Conservation (phyloP, 148 eudicot genomes). For the Mesembryanthemum crystallinum region DNA sequence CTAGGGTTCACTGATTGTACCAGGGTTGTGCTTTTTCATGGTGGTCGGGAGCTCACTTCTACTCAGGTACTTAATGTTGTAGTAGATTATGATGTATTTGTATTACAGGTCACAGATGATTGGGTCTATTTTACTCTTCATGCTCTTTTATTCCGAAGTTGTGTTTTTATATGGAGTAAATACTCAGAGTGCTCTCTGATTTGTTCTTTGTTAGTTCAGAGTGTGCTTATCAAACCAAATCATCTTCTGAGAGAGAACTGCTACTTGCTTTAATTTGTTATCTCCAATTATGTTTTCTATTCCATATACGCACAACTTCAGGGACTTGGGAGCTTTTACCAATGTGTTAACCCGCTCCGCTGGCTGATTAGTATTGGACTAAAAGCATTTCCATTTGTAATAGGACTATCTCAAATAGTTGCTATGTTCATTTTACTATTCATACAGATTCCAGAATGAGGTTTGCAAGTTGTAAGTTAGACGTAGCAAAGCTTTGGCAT, state of each 20-base stretch:
- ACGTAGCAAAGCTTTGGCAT: background rate
- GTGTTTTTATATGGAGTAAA: too few relatives aligned
- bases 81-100: background rate
- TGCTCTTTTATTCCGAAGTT: background rate
- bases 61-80: conserved; percentile 48
- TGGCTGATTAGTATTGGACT: background rate
- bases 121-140: background rate
- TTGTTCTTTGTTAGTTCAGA: too few relatives aligned
- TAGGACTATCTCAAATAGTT: background rate
- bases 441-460: background rate
- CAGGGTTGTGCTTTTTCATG: conserved; percentile 76
- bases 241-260: too few relatives aligned
- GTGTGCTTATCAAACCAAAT: too few relatives aligned
- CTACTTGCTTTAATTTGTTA: too few relatives aligned
- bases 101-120: background rate
- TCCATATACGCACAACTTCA: too few relatives aligned
- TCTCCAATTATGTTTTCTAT: too few relatives aligned
- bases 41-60: conserved; percentile 67
- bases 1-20: conserved; percentile 67
- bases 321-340: too few relatives aligned
- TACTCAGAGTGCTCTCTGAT: too few relatives aligned
- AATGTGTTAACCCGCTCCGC: too few relatives aligned
- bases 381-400: background rate
- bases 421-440: background rate
- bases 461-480: background rate